Evolutionary conservation across 345 rosid species (phyloP).

Genomic region (Linum tenue): DNA sequence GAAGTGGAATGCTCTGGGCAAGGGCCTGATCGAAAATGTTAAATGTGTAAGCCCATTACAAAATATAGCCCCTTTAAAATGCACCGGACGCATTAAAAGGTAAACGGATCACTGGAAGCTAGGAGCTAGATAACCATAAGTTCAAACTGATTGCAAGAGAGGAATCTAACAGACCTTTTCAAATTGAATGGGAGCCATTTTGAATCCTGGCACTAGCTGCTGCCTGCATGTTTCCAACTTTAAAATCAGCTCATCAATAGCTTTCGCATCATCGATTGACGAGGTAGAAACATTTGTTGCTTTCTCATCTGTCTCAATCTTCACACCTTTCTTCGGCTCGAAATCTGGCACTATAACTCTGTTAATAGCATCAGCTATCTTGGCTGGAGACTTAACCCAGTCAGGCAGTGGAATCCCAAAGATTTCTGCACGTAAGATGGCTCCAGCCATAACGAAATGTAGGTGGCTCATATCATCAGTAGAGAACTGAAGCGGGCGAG

Average conservation of each 20-base stretch:
- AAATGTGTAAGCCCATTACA: too few relatives aligned
- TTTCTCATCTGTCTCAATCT: conserved; percentile 86
- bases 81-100: too few relatives aligned
- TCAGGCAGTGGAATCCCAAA: conserved; percentile 81
- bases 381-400: conserved; percentile 57
- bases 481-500: conserved; percentile 70
- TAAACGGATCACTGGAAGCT: background rate
- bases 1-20: too few relatives aligned
- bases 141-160: background rate
- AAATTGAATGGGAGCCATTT: conserved; percentile 89
- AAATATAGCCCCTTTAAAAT: too few relatives aligned
- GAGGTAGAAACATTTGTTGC: conserved; percentile 67
- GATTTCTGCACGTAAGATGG: conserved; percentile 84
- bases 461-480: conserved; percentile 58
- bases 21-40: too few relatives aligned
- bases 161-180: conserved; percentile 63
- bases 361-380: conserved; percentile 61
- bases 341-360: conserved; percentile 73
- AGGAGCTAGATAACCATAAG: background rate
- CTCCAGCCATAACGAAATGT: conserved; percentile 60
- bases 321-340: conserved; percentile 71
- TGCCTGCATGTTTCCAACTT: conserved; percentile 61
- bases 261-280: conserved; percentile 78
- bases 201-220: conserved; percentile 46
- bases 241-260: conserved; percentile 52